These are phyloP conservation scores for Penicillium paxilli DNA, from an alignment of 495 filamentous ascomycete genomes.

Conservation along the genomic window DNA sequence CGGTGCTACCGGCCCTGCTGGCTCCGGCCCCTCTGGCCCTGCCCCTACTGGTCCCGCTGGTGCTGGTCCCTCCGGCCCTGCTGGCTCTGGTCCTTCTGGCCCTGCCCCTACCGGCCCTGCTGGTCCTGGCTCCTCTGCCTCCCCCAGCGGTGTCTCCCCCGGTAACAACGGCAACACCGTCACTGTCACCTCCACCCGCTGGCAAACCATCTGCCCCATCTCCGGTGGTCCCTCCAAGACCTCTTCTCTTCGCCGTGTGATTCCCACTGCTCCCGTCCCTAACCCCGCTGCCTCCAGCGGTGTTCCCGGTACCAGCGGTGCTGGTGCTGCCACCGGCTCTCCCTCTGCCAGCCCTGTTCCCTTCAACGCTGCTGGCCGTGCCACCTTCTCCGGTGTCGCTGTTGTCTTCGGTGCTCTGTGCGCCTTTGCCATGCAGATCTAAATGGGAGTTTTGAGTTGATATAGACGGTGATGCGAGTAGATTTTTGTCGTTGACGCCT, in stretches of 20 bases:
- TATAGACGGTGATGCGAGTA: background rate
- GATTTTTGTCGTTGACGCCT: background rate
- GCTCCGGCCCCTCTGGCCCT: constrained; percentile 1
- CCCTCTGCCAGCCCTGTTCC: constrained; percentile 11
- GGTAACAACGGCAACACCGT: background rate
- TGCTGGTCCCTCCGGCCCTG: background rate
- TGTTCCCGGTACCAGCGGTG: background rate
- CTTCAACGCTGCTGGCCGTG: constrained; percentile 30
- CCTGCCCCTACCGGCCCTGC: background rate
- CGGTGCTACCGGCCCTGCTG: background rate
- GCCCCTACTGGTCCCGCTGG: constrained; percentile 2
- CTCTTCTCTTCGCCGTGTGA: constrained; percentile 8
- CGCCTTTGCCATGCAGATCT: constrained; percentile 25
- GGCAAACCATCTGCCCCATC: constrained; percentile 9
- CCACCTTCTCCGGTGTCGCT: constrained; percentile 26
- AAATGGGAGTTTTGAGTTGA: constrained; percentile 6
- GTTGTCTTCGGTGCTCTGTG: constrained; percentile 23
- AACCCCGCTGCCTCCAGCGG: constrained; percentile 5
- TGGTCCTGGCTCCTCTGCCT: background rate
- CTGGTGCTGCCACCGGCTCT: background rate
- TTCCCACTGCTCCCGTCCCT: constrained; percentile 10
- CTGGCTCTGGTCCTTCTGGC: background rate
- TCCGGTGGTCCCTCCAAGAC: constrained; percentile 6
- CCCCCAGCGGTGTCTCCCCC: background rate
- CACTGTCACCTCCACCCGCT: constrained; percentile 1